Conservation (phyloP, 2,329 filamentous ascomycete genomes). For the Pseudopithomyces maydicus region DNA sequence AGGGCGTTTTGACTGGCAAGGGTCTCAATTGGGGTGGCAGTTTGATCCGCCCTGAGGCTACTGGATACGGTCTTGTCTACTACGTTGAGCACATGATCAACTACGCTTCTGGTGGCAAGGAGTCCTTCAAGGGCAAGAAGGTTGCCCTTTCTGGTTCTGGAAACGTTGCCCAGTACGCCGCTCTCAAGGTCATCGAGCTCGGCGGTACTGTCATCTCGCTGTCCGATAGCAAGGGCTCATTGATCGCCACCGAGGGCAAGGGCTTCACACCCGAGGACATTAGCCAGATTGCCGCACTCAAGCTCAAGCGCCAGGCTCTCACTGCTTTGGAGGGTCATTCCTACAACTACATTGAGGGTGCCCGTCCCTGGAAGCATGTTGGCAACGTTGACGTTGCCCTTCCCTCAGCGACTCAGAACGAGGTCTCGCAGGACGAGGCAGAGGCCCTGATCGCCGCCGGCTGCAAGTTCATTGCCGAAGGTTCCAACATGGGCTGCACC, state of each 20-base stretch:
- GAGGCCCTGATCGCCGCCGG: slow-evolving; percentile 77
- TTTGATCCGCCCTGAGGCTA: slow-evolving; percentile 95
- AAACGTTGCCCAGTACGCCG: slow-evolving; percentile 97
- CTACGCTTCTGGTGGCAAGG: slow-evolving; percentile 77
- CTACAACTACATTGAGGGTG: slow-evolving; percentile 87
- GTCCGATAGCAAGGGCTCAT: slow-evolving; percentile 85
- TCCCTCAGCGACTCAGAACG: slow-evolving; percentile 95
- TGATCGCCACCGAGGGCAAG: slow-evolving; percentile 73
- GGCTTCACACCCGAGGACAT: slow-evolving; percentile 82
- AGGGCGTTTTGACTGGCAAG: slow-evolving; percentile 96
- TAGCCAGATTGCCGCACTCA: slow-evolving; percentile 78
- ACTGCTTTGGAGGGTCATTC: slow-evolving; percentile 71
- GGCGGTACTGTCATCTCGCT: slow-evolving; percentile 91
- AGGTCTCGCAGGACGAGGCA: slow-evolving; percentile 91
- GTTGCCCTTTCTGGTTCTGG: slow-evolving; percentile 96
- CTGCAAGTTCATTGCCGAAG: slow-evolving; percentile 87
- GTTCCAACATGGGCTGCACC: slow-evolving; percentile 98
- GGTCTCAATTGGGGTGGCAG: slow-evolving; percentile 90
- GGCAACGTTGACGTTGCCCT: slow-evolving; percentile 89
- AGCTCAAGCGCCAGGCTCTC: slow-evolving; percentile 84
- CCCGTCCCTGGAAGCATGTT: slow-evolving; percentile 89
- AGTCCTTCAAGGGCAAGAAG: slow-evolving; percentile 86
- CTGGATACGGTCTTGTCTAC: slow-evolving; percentile 95
- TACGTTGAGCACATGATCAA: slow-evolving; percentile 61
- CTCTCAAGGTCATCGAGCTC: slow-evolving; percentile 94